phyloP scores from a whole-genome alignment of 2,329 filamentous ascomycete species.

The Clonostachys byssicola region DNA sequence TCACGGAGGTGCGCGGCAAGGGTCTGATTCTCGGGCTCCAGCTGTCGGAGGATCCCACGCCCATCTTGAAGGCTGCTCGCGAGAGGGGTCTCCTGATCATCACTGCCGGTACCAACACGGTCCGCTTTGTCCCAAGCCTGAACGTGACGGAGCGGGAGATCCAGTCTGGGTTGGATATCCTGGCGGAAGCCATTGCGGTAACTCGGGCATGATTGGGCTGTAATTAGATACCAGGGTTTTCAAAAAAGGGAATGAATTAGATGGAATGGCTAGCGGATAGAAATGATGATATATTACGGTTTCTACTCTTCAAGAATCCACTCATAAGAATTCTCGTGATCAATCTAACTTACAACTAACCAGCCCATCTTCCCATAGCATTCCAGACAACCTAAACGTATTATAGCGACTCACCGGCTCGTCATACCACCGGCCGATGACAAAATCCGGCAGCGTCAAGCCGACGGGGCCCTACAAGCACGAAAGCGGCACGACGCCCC shows the following conservation, averaged over 20 bases:
- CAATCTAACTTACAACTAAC: too few relatives aligned
- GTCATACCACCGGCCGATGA: too few relatives aligned
- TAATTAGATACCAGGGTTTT: too few relatives aligned
- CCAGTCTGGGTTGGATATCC: constrained; percentile 67
- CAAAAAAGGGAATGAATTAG: background rate
- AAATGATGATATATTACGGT: too few relatives aligned
- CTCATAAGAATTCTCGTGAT: too few relatives aligned
- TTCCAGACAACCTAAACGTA: too few relatives aligned
- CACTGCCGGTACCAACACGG: constrained; percentile 86
- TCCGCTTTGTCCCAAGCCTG: constrained; percentile 87
- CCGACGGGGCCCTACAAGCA: too few relatives aligned
- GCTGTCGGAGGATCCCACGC: constrained; percentile 66
- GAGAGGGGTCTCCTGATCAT: constrained; percentile 88
- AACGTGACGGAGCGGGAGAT: constrained; percentile 80
- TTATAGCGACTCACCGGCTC: too few relatives aligned
- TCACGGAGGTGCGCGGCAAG: constrained; percentile 75
- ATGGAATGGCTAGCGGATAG: background rate
- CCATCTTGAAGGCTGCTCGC: constrained; percentile 78
- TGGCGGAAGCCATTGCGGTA: constrained; percentile 61
- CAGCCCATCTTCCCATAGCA: too few relatives aligned
- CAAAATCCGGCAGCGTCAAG: too few relatives aligned
- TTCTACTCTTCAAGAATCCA: too few relatives aligned
- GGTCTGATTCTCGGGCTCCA: constrained; percentile 88
- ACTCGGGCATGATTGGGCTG: constrained; percentile 20
- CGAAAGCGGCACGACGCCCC: too few relatives aligned